Percentiles rank a stretch among this genome's conserved stretches.
Conservation (phyloP, 2,329 filamentous ascomycete species). For the Aschersonia sp. region DNA sequence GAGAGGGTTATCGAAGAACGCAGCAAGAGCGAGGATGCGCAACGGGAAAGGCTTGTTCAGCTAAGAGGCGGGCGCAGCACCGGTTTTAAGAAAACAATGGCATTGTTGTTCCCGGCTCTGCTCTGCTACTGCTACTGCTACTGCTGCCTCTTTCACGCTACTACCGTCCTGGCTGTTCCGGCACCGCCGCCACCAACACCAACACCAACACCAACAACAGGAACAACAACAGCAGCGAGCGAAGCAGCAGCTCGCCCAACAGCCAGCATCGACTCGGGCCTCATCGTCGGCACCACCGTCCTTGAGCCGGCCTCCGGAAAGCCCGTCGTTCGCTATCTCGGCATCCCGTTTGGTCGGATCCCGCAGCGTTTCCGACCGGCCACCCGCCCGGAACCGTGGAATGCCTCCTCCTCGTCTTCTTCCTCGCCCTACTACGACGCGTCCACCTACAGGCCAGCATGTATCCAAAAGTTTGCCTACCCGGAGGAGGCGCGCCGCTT, state of each 20-base stretch:
- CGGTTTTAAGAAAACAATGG: too few species aligned
- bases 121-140: too few species aligned
- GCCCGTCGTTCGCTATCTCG: conserved; percentile 1
- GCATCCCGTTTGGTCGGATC: background rate
- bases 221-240: background rate
- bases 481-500: background rate
- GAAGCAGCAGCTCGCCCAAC: background rate
- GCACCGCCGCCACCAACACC: too few species aligned
- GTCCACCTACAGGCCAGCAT: background rate
- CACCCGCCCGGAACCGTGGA: background rate
- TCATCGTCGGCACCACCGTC: background rate
- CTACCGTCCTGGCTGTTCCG: too few species aligned
- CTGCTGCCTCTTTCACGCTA: too few species aligned
- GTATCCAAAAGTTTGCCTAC: background rate
- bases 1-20: too few species aligned
- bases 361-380: background rate
- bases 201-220: too few species aligned
- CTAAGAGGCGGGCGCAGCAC: too few species aligned
- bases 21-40: too few species aligned
- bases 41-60: too few species aligned
- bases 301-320: background rate
- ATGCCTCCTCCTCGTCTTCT: background rate
- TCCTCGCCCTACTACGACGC: too few species aligned
- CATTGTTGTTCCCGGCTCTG: too few species aligned
- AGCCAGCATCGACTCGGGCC: background rate